Evolutionary conservation across 352 stramenopile species (phyloP), one percentile per base, ranked within the genome.

Genomic region (Globisporangium barbulae): DNA sequence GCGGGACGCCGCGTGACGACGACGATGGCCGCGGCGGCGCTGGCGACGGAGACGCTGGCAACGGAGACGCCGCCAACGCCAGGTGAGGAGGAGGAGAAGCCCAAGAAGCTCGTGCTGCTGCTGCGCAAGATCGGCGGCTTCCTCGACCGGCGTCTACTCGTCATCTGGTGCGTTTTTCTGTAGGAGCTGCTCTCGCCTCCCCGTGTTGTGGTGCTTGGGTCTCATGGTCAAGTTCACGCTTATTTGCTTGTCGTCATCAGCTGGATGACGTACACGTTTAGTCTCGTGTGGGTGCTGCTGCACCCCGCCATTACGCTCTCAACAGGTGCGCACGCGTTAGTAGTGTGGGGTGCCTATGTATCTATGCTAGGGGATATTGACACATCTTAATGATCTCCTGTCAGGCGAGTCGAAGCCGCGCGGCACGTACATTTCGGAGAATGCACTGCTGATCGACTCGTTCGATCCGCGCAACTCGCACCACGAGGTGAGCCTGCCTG

Each of bases 401-500:
- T 12, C 54, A 81, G 83, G 81, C 22, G 87, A 96, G 45, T 69
- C 88, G 30, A 95, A 95, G 70, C 89, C 79, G 42, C 75, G 88
- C 22, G 82, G 82, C 9, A 96, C 88, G 44, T 96, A 96, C 72
- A 90, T 94, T 58, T 95, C 87, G 2, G 88, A 96, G 73, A 96
- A 96, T 60, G 88, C 85, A 53, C 73, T 96, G 56, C 76, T 96
- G 17, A 81, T 93, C 41, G 85, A 91, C 61, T 83, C 82, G 49
- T 88, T 89, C 59, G 76, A 85, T 50, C 73, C 82, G 15, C 56
- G 71, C 41, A 72, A 64, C 15, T 80, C 70, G 59, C 65, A 79
- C 52, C 39, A 70, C 9, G 78, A 89, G 42, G 79, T 69, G 15
- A 12, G 37, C 37, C 0, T 39, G 37, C 33, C 33, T 39, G 33